Percentiles rank a stretch among this genome's conserved stretches.
Conservation (phyloP, 306 rosid species). For the Casuarina cunninghamiana region DNA sequence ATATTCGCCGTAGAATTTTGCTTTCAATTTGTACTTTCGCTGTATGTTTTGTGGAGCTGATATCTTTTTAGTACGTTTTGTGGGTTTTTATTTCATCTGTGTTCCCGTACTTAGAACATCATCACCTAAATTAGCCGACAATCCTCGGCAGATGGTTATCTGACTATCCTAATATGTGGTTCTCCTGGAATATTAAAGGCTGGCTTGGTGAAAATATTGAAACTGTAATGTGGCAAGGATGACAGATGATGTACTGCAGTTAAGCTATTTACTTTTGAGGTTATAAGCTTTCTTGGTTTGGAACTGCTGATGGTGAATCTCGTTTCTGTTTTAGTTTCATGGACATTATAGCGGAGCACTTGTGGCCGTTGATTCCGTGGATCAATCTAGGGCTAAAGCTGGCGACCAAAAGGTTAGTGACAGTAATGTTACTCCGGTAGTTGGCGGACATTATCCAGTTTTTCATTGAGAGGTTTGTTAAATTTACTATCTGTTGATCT, state of each 20-base stretch:
- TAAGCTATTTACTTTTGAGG: background rate
- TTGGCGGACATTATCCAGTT: background rate
- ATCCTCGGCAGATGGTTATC: background rate
- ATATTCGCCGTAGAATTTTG: background rate
- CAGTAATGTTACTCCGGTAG: background rate
- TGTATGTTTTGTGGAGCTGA: background rate
- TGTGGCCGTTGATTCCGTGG: constrained; percentile 54
- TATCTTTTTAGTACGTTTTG: too few species aligned
- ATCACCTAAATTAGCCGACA: background rate
- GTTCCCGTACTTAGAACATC: background rate
- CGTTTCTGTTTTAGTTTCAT: constrained; percentile 41
- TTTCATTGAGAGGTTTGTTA: background rate
- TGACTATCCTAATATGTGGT: background rate
- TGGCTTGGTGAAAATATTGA: constrained; percentile 1
- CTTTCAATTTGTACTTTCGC: background rate
- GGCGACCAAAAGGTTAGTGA: constrained; percentile 62
- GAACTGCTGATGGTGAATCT: background rate
- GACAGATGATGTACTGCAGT: background rate
- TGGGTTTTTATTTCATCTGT: background rate
- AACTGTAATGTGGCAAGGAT: background rate
- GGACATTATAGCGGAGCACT: constrained; percentile 47
- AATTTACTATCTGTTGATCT: too few species aligned
- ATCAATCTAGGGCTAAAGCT: constrained; percentile 43
- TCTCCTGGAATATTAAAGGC: background rate
- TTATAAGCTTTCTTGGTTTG: background rate